Evolutionary conservation across 1,139 yeast genomes (phyloP), one percentile per base, ranked within the genome.

Genomic region (Lodderomyces pseudojiufengensis): DNA sequence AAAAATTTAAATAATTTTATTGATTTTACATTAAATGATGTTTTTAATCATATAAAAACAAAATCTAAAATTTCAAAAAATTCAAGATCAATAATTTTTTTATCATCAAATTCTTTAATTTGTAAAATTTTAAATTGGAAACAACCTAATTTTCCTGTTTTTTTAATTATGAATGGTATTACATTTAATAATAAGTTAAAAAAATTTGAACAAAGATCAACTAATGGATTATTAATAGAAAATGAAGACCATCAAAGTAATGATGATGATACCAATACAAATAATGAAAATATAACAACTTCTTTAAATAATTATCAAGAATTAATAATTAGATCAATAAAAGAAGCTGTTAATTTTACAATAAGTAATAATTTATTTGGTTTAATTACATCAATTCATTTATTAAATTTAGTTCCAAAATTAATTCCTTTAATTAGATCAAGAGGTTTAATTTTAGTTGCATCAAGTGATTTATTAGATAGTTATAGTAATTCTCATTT

Each of bases 81-180:
- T 29, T 64, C 67, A 23, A 67, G 95, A 40, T 80, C 92, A 0
- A 65, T 92, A 24, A 80, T 90, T 6, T 84, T 92, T 58, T 77
- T 95, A 12, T 86, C 97, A 1, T 78, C 87, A 34, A 88, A 88
- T 57, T 84, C 96, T 23, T 76, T 81, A 34, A 86, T 88, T 13
- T 92, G 98, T 60, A 87, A 95, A 13, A 84, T 87, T 33, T 67
- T 92, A 48, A 92, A 92, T 59, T 92, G 98, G 98, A 92, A 92
- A 59, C 98, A 92, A 61, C 98, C 98, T 4, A 92, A 90, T 58
- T 92, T 84, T 61, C 97, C 98, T 0, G 97, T 92, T 1, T 82
- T 92, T 48, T 84, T 85, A 59, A 77, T 81, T 36, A 78, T 90
- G 76, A 82, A 78, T 50, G 86, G 87, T 9, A 65, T 81, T 25